Evolutionary conservation across 2,329 filamentous ascomycete species (phyloP), one percentile per base, ranked within the genome.

Genomic region (Verticillium dahliae): DNA sequence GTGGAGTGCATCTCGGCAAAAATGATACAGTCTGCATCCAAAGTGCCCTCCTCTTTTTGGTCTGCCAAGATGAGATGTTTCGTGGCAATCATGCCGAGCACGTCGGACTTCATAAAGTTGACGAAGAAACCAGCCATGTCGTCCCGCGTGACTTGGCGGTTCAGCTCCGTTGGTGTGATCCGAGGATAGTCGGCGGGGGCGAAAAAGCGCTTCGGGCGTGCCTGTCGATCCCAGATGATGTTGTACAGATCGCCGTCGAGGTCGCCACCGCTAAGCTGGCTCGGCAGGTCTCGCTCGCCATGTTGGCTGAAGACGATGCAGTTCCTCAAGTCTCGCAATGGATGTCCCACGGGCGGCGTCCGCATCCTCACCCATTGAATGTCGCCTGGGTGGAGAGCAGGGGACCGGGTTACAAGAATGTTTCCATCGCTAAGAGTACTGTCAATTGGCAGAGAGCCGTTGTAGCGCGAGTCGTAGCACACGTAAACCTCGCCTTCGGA

Each of bases 61-160:
- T 92, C 90, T 0, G 89, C 85, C 15, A 90, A 69, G 1, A 89
- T 80, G 66, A 86, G 80, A 68, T 92, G 89, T 2, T 81, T 74
- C 0, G 74, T 85, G 0, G 88, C 86, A 66, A 92, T 90, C 55
- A 87, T 70, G 0, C 87, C 88, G 1, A 91, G 73, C 18, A 86
- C 80, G 67, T 91, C 87, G 0, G 82, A 85, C 63, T 82, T 79
- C 86, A 91, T 90, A 63, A 91, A 92, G 15, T 86, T 78, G n/a
- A 96, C 80, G 65, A 96, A 95, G 73, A 94, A 95, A 11, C 89
- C 78, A 0, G 86, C 86, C 76, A 96, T 95, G 66, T 96, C 91
- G 0, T 82, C 71, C 1, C 73, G 72, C 1, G 73, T 73, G 0
- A 96, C 89, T 0, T 74, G 64, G 1, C 89, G 79, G 7, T 81